Conservation (phyloP, 2,329 filamentous ascomycete species). For the Dendrostoma leiphaemia region DNA sequence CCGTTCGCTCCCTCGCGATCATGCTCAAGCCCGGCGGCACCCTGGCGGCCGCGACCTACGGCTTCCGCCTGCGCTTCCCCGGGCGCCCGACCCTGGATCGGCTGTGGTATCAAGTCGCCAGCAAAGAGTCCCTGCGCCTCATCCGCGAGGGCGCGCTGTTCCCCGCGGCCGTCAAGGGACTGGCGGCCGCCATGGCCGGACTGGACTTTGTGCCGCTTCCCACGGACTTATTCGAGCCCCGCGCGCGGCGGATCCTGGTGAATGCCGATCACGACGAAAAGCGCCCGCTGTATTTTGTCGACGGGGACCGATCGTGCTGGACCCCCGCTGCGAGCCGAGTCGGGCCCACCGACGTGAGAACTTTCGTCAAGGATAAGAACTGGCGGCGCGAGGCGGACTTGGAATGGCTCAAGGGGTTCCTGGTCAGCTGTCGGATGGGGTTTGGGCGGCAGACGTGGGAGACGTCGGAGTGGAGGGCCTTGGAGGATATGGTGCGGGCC, state of each 20-base stretch:
- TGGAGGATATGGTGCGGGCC: constrained; percentile 17
- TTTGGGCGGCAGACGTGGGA: constrained; percentile 21
- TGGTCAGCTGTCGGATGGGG: constrained; percentile 21
- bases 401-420: constrained; percentile 21
- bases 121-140: constrained; percentile 18
- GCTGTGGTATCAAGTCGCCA: constrained; percentile 19
- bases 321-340: constrained; percentile 4
- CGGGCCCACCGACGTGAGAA: not conserved
- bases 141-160: constrained; percentile 19
- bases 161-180: constrained; percentile 18
- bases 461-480: constrained; percentile 17
- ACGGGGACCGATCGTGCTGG: constrained; percentile 14
- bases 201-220: constrained; percentile 20
- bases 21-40: constrained; percentile 20
- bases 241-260: constrained; percentile 15
- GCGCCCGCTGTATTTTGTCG: constrained; percentile 19
- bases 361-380: constrained; percentile 4
- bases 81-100: constrained; percentile 4
- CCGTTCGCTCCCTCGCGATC: constrained; percentile 16
- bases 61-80: constrained; percentile 21
- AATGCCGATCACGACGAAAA: constrained; percentile 6
- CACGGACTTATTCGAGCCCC: constrained; percentile 16
- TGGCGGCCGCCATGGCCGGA: constrained; percentile 19
- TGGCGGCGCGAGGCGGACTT: constrained; percentile 21
- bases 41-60: constrained; percentile 19